Percentiles rank a stretch among this genome's conserved stretches.
These are phyloP conservation scores for Veloboletus limbatus DNA, from an alignment of 1,284 basidiomycete species.

Conservation along the genomic window DNA sequence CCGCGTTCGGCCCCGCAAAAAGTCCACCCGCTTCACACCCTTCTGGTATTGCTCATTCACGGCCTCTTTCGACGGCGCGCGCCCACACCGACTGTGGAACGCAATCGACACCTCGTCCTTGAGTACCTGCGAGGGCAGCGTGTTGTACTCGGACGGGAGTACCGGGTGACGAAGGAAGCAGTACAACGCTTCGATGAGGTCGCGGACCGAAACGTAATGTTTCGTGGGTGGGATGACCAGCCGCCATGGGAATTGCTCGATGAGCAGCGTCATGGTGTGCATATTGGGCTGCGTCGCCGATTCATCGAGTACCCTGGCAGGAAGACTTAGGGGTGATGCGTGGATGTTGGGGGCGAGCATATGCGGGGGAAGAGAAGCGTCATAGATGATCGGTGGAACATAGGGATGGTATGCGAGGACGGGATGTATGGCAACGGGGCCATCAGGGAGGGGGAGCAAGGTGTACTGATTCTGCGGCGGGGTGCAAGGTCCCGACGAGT, in stretches of 20 bases:
- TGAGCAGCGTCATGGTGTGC: slow-evolving; percentile 28
- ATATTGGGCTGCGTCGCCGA: slow-evolving; percentile 37
- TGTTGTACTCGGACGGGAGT: slow-evolving; percentile 38
- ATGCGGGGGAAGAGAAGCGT: slow-evolving; percentile 34
- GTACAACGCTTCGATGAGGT: slow-evolving; percentile 39
- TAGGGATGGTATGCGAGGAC: slow-evolving; percentile 42
- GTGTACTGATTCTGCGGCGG: slow-evolving; percentile 33
- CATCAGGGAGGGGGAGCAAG: slow-evolving; percentile 23
- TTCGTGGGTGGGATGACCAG: slow-evolving; percentile 29
- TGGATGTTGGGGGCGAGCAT: slow-evolving; percentile 28
- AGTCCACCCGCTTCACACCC: slow-evolving; percentile 46
- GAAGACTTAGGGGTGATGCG: slow-evolving; percentile 29
- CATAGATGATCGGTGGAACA: slow-evolving; percentile 37
- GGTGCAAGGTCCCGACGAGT: slow-evolving; percentile 35
- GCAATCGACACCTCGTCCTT: slow-evolving; percentile 39
- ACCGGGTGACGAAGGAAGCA: slow-evolving; percentile 39
- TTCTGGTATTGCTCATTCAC: slow-evolving; percentile 32
- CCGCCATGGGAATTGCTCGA: slow-evolving; percentile 36
- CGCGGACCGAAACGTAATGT: slow-evolving; percentile 35
- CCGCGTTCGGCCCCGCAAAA: slow-evolving; percentile 37
- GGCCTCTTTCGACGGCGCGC: slow-evolving; percentile 17
- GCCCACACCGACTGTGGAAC: slow-evolving; percentile 41
- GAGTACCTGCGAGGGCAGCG: slow-evolving; percentile 33
- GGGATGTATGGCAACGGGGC: slow-evolving; percentile 40
- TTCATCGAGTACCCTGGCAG: slow-evolving; percentile 29